A percentile compares a stretch with the other conserved stretches of the same genome.
Conservation (phyloP, 2,329 filamentous ascomycete genomes). For the Colletotrichum zoysiae region DNA sequence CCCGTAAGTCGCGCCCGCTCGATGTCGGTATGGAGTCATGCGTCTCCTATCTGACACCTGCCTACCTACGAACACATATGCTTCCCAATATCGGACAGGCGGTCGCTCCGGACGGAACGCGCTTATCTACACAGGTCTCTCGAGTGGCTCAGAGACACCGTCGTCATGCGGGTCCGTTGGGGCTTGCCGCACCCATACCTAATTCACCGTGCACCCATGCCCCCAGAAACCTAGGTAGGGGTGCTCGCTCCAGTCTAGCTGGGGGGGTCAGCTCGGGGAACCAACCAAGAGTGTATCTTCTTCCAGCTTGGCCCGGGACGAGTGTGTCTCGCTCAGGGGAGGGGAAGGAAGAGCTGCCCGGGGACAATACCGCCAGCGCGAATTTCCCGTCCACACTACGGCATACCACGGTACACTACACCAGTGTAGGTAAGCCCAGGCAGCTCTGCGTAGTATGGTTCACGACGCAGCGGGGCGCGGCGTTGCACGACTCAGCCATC, state of each 20-base stretch:
- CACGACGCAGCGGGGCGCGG: conserved; percentile 1
- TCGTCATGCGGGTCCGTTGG: conserved; percentile 12
- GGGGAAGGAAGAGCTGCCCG: conserved; percentile 4
- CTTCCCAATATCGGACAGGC: conserved; percentile 27
- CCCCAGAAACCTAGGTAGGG: neutral
- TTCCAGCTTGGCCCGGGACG: neutral
- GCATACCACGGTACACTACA: too few relatives aligned
- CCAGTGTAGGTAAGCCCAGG: too few relatives aligned
- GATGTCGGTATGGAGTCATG: conserved; percentile 25
- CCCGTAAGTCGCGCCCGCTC: conserved; percentile 16
- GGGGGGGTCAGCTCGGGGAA: conserved; percentile 36
- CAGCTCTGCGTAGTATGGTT: neutral
- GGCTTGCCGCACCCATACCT: neutral
- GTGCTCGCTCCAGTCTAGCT: conserved; percentile 11
- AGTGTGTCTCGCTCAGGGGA: conserved; percentile 23
- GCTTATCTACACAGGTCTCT: conserved; percentile 32
- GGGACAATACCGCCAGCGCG: conserved; percentile 15
- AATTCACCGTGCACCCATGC: too few relatives aligned
- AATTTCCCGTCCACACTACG: neutral
- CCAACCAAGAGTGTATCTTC: conserved; percentile 28
- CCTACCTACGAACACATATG: neutral
- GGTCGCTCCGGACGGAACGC: conserved; percentile 24
- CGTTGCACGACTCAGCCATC: conserved; percentile 31
- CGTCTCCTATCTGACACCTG: conserved; percentile 13
- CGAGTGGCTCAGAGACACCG: conserved; percentile 13